Evolutionary conservation across 345 rosid species (phyloP).

Genomic region (Linum usitatissimum): DNA sequence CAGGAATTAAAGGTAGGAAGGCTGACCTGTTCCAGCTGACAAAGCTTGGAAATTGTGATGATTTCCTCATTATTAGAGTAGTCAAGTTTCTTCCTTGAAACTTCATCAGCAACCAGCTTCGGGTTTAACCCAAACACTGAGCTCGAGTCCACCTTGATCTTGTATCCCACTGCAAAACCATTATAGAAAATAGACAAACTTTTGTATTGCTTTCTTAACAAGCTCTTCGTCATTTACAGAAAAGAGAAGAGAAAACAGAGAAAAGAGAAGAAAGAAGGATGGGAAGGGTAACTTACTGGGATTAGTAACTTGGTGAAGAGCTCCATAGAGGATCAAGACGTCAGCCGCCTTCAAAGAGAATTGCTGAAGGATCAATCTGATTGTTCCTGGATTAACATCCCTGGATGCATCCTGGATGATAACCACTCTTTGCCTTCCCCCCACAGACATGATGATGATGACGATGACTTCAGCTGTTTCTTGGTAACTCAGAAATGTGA

Average conservation of each 20-base stretch:
- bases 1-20: background rate
- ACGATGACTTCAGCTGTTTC: background rate
- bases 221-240: background rate
- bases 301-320: constrained; percentile 53
- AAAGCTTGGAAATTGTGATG: constrained; percentile 19
- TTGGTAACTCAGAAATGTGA: background rate
- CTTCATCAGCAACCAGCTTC: constrained; percentile 31
- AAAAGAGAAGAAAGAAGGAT: background rate
- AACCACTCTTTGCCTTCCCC: constrained; percentile 29
- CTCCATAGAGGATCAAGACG: constrained; percentile 28
- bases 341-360: constrained; percentile 39
- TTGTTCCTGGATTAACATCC: constrained; percentile 27
- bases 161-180: constrained; percentile 41
- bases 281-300: constrained; percentile 49
- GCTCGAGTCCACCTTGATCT: constrained; percentile 32
- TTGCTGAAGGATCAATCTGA: constrained; percentile 18
- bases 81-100: constrained; percentile 32
- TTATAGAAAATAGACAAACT: background rate
- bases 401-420: constrained; percentile 37
- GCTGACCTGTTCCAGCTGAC: constrained; percentile 30
- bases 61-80: constrained; percentile 31
- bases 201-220: background rate
- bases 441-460: constrained; percentile 18
- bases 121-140: constrained; percentile 35
- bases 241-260: no score